Base-by-base conservation (phyloP, 2,329 filamentous ascomycete genomes). In the Blumeria graminis region DNA sequence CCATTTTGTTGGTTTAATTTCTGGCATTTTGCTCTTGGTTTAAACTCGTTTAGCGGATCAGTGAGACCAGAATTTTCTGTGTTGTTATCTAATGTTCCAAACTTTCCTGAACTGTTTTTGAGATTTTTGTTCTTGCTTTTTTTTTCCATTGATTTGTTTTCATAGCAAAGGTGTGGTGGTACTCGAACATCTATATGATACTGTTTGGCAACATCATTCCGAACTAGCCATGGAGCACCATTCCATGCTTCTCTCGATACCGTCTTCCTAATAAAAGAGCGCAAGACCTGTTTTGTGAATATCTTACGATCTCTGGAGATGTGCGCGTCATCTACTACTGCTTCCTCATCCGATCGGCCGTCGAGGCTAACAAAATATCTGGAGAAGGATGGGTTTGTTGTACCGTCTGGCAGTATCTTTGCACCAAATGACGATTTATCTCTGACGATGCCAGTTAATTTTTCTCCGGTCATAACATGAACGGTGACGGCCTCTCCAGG, bases 201-300 rank as follows among this genome's bases (percentile, higher is more conserved):
- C 60, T 82, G 76, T 50, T 80, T 78, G 0, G 92, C 92, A 58
- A 94, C 81, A 56, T 87, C 81, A 38, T 84, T 77, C 70, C 93
- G 95, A 16, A 96, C 90, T 56, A 94, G 72, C 92, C 92, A 98
- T 0, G 92, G 90, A 0, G 92, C 92, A n/a, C 90, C 90, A 59
- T 81, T 90, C 87, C 89, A 96, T 3, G 87, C 79, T 65, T 96
- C 92, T 59, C 90, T 75, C 1, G 82, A 84, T n/a, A 95, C 84
- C 0, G 88, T 92, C 68, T 93, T 89, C 67, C 94, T 94, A 61
- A 98, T 86, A 62, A 95, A 98, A 6, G 88, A 87, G 36, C 90
- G 81, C 43, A 98, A 74, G 68, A 95, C 89, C 53, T 89, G 82
- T 69, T 98, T 96, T 33, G 90, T 95, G 66, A 96, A 98, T 51